These are phyloP conservation scores for Encephalitozoon cuniculi DNA, from an alignment of 371 early-diverging fungal genomes.

Conservation along the genomic window DNA sequence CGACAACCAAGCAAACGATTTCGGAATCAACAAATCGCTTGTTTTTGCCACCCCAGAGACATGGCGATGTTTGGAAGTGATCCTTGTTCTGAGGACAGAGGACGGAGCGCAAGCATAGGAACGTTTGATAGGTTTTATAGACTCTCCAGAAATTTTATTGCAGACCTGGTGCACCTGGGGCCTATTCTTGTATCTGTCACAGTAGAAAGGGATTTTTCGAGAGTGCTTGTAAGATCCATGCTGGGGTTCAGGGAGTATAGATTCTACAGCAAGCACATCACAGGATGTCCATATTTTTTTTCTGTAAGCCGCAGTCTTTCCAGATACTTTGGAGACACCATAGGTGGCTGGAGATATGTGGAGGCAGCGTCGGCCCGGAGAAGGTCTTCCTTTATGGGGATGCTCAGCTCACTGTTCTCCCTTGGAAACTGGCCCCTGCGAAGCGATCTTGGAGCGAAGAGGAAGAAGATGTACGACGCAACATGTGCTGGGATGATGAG, in stretches of 20 bases:
- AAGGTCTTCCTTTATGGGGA: not conserved
- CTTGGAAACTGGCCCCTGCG: not conserved
- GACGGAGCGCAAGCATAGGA: not conserved
- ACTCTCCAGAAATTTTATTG: not conserved
- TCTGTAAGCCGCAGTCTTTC: not conserved
- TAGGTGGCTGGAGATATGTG: not conserved
- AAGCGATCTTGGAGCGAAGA: not conserved
- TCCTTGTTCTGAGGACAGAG: not conserved
- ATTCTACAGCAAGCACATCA: not conserved
- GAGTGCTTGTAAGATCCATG: not conserved
- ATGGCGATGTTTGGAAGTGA: not conserved
- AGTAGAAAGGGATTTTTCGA: not conserved
- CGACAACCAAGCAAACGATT: not conserved
- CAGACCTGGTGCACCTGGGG: not conserved
- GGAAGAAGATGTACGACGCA: not conserved
- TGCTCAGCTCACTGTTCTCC: not conserved
- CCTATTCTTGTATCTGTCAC: constrained; percentile 16
- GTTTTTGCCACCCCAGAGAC: constrained; percentile 1
- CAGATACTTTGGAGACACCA: constrained; percentile 8
- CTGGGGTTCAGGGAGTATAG: constrained; percentile 6
- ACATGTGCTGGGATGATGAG: not conserved
- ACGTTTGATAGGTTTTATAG: not conserved
- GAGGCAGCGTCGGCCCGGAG: not conserved
- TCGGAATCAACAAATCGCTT: constrained; percentile 6
- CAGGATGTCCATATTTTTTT: not conserved